A percentile compares a stretch with the other conserved stretches of the same genome.
phyloP scores from a whole-genome alignment of 257 asterid genomes.

The Petunia secreta region DNA sequence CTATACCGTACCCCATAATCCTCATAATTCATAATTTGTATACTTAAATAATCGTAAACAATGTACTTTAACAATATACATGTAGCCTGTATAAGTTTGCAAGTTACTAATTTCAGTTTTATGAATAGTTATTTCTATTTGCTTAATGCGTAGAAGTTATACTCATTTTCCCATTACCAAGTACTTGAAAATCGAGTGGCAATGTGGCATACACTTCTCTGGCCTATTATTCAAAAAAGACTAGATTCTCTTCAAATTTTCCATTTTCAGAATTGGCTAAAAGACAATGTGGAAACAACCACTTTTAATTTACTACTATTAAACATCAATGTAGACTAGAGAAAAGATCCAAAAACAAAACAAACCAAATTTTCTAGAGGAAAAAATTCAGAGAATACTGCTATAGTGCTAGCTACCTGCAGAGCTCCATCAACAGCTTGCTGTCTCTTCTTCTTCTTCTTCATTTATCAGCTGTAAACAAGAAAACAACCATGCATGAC shows the following conservation, averaged over 20 bases:
- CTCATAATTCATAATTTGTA: no score
- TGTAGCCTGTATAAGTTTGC: no score
- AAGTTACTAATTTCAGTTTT: no score
- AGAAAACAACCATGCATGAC: not conserved
- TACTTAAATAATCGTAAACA: no score
- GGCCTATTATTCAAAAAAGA: not conserved
- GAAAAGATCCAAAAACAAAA: not conserved
- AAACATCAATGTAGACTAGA: not conserved
- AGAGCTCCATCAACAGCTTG: not conserved
- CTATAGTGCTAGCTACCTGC: not conserved
- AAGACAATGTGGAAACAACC: not conserved
- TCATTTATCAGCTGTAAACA: not conserved
- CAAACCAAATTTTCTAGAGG: not conserved
- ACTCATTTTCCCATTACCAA: no score
- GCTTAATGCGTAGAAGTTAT: no score
- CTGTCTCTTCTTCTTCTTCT: not conserved
- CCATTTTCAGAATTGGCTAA: not conserved
- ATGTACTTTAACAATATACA: no score
- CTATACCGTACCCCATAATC: not conserved
- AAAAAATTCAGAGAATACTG: not conserved
- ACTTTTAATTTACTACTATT: not conserved
- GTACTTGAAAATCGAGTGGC: not conserved
- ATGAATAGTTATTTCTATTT: no score
- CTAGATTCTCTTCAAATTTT: not conserved
- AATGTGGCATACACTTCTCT: not conserved